Conservation (phyloP, 306 rosid genomes). For the Fragaria iinumae region DNA sequence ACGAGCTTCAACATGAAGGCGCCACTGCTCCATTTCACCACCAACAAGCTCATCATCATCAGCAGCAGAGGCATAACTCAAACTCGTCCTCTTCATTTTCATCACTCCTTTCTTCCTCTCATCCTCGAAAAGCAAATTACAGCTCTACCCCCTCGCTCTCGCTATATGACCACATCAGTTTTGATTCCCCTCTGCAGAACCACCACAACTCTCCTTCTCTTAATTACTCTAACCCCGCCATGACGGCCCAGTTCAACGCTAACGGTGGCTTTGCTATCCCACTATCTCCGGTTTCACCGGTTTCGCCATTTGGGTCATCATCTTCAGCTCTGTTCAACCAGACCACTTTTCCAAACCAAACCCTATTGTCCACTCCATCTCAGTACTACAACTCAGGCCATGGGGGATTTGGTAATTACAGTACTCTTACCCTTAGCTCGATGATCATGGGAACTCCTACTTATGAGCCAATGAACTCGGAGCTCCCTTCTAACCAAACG, state of each 20-base stretch:
- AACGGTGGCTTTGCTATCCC: constrained; percentile 33
- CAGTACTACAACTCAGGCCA: constrained; percentile 16
- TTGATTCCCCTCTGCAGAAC: constrained; percentile 5
- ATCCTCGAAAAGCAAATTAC: constrained; percentile 26
- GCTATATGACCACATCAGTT: constrained; percentile 17
- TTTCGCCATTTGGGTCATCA: constrained; percentile 44
- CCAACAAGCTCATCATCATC: constrained; percentile 2
- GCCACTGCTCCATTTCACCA: background rate
- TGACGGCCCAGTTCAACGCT: constrained; percentile 25
- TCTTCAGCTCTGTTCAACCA: constrained; percentile 37
- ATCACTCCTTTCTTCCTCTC: constrained; percentile 32
- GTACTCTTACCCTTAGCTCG: constrained; percentile 24
- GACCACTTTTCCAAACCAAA: constrained; percentile 15
- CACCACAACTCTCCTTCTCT: constrained; percentile 21
- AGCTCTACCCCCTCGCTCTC: constrained; percentile 6
- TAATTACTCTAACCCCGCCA: constrained; percentile 22
- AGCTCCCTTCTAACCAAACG: constrained; percentile 60
- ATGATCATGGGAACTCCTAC: constrained; percentile 26
- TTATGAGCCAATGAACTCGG: constrained; percentile 31
- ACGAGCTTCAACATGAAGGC: constrained; percentile 27
- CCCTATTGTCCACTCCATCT: constrained; percentile 8
- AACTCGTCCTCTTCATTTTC: constrained; percentile 29
- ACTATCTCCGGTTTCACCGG: constrained; percentile 42
- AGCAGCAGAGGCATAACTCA: constrained; percentile 25
- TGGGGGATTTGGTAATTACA: constrained; percentile 18